A percentile compares a stretch with the other conserved stretches of the same genome.
Conservation (phyloP, 108 stramenopile genomes). For the Cyclotella choctawhatcheeana region DNA sequence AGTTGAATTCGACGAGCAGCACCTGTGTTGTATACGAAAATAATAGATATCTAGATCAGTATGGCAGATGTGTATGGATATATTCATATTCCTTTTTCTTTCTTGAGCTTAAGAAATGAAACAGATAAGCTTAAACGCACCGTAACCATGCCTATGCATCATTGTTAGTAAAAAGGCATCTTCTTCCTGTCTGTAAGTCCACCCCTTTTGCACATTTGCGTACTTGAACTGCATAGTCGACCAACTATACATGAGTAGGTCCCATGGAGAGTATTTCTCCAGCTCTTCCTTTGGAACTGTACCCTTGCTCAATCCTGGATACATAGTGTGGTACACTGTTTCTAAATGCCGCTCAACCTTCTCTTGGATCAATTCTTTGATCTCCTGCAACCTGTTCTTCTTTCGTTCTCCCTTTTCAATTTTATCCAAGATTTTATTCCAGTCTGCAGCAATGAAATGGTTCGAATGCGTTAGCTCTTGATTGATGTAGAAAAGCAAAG, state of each 20-base stretch:
- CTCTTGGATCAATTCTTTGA: conserved; percentile 92
- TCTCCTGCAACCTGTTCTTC: conserved; percentile 83
- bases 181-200: conserved; percentile 92
- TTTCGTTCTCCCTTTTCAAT: conserved; percentile 93
- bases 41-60: too few species aligned
- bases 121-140: too few species aligned
- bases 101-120: too few species aligned
- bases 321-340: conserved; percentile 76
- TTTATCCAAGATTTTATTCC: conserved; percentile 86
- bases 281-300: conserved; percentile 64
- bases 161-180: conserved; percentile 95
- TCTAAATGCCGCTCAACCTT: conserved; percentile 95
- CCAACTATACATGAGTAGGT: conserved; percentile 88
- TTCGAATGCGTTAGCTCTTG: background rate
- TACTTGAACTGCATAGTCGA: conserved; percentile 84
- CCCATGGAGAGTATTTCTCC: conserved; percentile 60
- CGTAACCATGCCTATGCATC: conserved; percentile 97
- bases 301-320: conserved; percentile 51
- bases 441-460: conserved; percentile 49
- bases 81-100: too few species aligned
- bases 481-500: background rate
- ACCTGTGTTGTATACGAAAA: too few species aligned
- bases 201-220: conserved; percentile 58
- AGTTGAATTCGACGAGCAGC: conserved; percentile 91
- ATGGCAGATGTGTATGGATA: too few species aligned